Evolutionary conservation across 1,284 basidiomycete species (phyloP).

Genomic region (Cryptococcus maquisensis): DNA sequence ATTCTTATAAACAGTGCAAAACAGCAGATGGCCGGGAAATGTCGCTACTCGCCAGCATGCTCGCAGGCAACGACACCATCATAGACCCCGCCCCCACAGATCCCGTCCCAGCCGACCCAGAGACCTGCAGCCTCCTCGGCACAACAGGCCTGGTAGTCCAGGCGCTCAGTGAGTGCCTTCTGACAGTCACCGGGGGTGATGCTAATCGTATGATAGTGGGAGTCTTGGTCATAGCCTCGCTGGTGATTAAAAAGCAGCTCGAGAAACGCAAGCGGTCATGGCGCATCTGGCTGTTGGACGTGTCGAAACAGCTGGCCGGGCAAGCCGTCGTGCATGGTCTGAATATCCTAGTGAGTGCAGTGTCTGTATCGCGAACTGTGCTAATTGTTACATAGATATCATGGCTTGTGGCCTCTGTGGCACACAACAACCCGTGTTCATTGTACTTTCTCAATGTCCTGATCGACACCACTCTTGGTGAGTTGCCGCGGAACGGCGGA

Average conservation of each 20-base stretch:
- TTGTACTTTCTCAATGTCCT: conserved; percentile 92
- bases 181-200: conserved; percentile 12
- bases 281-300: conserved; percentile 89
- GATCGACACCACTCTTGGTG: conserved; percentile 88
- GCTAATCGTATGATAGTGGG: conserved; percentile 64
- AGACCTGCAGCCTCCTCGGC: conserved; percentile 50
- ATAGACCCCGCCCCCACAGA: neutral
- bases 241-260: conserved; percentile 82
- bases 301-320: conserved; percentile 86
- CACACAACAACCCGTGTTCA: conserved; percentile 75
- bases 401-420: conserved; percentile 57
- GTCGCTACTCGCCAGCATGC: neutral
- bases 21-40: too few species aligned
- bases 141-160: conserved; percentile 50
- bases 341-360: conserved; percentile 66
- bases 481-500: conserved; percentile 25
- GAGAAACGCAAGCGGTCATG: conserved; percentile 82
- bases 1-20: neutral
- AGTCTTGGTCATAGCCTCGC: conserved; percentile 73
- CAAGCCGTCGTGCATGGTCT: conserved; percentile 84
- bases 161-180: conserved; percentile 22
- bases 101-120: conserved; percentile 10
- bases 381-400: conserved; percentile 36
- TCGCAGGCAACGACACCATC: neutral
- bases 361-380: neutral